These are phyloP conservation scores for Clausena lansium DNA, from an alignment of 345 rosid species.

Conservation along the genomic window DNA sequence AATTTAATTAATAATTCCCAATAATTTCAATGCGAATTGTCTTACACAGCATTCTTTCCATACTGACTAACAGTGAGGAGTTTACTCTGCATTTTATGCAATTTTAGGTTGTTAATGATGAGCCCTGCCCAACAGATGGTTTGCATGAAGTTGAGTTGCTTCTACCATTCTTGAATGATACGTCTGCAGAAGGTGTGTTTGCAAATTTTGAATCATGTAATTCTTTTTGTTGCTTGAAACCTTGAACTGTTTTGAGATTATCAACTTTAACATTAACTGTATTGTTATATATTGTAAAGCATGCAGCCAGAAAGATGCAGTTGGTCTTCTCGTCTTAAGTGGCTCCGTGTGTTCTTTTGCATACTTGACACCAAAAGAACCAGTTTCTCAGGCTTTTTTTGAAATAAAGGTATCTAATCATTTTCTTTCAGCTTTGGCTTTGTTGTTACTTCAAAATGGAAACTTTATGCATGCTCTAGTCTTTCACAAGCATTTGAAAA, in stretches of 20 bases:
- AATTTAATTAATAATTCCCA: not conserved
- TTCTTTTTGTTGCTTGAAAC: slow-evolving; percentile 7
- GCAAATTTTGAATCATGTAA: slow-evolving; percentile 2
- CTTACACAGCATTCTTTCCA: not conserved
- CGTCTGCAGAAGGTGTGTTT: slow-evolving; percentile 49
- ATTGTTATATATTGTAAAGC: slow-evolving; percentile 44
- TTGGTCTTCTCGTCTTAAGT: slow-evolving; percentile 57
- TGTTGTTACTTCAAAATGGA: slow-evolving; percentile 4
- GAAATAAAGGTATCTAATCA: slow-evolving; percentile 65
- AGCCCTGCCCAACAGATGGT: slow-evolving; percentile 49
- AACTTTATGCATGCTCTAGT: not conserved
- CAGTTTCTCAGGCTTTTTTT: slow-evolving; percentile 72
- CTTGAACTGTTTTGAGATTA: not conserved
- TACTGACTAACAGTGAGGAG: not conserved
- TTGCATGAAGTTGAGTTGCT: slow-evolving; percentile 76
- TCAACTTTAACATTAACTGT: slow-evolving; percentile 25
- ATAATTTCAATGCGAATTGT: not conserved
- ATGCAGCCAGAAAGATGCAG: slow-evolving; percentile 51
- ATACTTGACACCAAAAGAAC: slow-evolving; percentile 67
- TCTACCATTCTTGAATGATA: slow-evolving; percentile 66
- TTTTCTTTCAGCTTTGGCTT: not conserved
- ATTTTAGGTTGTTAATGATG: slow-evolving; percentile 58
- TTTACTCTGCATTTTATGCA: slow-evolving; percentile 8
- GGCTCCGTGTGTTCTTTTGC: slow-evolving; percentile 75
- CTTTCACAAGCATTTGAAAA: not conserved